These are phyloP conservation scores for Candida orba DNA, from an alignment of 805 yeast species.

Conservation along the genomic window DNA sequence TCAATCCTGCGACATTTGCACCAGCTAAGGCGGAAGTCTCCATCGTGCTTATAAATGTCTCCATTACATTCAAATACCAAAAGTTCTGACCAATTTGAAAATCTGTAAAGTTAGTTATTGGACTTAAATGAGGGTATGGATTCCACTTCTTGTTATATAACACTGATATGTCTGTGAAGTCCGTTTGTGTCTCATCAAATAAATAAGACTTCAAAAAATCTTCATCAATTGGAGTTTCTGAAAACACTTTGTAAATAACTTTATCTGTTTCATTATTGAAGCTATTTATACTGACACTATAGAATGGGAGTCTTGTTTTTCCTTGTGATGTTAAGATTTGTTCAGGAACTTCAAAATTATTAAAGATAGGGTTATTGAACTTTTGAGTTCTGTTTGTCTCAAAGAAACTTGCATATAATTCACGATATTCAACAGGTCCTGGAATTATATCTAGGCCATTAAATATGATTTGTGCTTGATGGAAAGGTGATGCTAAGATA, in stretches of 20 bases:
- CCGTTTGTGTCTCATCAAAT: slow-evolving; percentile 15
- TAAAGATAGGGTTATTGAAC: slow-evolving; percentile 15
- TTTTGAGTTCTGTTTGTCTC: slow-evolving; percentile 18
- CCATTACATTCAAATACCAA: slow-evolving; percentile 41
- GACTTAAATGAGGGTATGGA: slow-evolving; percentile 35
- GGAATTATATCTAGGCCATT: slow-evolving; percentile 3
- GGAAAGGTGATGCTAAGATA: slow-evolving; percentile 37
- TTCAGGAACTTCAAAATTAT: not conserved
- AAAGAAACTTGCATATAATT: slow-evolving; percentile 33
- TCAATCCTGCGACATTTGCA: slow-evolving; percentile 40
- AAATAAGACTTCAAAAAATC: slow-evolving; percentile 10
- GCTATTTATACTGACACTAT: slow-evolving; percentile 27
- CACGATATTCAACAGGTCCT: slow-evolving; percentile 29
- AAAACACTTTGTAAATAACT: slow-evolving; percentile 38
- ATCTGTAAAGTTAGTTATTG: slow-evolving; percentile 23
- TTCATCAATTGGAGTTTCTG: slow-evolving; percentile 20
- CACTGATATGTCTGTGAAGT: slow-evolving; percentile 16
- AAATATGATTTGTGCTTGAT: slow-evolving; percentile 24
- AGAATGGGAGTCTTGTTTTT: slow-evolving; percentile 22
- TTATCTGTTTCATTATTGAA: slow-evolving; percentile 22
- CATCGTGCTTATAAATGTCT: slow-evolving; percentile 42
- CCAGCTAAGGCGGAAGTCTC: slow-evolving; percentile 45
- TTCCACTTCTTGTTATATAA: slow-evolving; percentile 33
- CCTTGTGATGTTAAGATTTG: slow-evolving; percentile 14
- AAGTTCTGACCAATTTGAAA: slow-evolving; percentile 27